Conservation (phyloP, 1,139 yeast genomes). For the Lodderomyces metapsilosis region DNA sequence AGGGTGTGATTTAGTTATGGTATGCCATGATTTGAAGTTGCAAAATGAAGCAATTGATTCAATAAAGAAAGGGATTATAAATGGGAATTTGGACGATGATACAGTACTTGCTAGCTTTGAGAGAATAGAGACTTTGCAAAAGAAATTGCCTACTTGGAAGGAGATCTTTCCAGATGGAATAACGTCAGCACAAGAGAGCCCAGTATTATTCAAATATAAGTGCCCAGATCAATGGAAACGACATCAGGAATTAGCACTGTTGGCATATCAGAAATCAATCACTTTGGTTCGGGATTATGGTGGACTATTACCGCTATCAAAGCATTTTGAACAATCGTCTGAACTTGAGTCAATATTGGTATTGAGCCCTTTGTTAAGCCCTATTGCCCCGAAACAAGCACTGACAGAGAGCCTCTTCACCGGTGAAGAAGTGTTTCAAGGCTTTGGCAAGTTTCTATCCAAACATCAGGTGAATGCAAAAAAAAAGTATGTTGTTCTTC, state of each 20-base stretch:
- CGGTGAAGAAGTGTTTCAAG: slow-evolving; percentile 60
- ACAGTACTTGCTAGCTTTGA: slow-evolving; percentile 39
- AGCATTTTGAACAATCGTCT: slow-evolving; percentile 26
- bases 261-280: slow-evolving; percentile 53
- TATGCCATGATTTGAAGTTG: slow-evolving; percentile 55
- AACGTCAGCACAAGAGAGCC: slow-evolving; percentile 27
- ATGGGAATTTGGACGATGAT: slow-evolving; percentile 53
- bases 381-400: slow-evolving; percentile 30
- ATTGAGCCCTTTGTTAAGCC: slow-evolving; percentile 53
- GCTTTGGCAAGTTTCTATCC: slow-evolving; percentile 44
- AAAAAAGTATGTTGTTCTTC: slow-evolving; percentile 49
- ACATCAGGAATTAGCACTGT: slow-evolving; percentile 45
- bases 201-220: slow-evolving; percentile 25
- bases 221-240: slow-evolving; percentile 36
- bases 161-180: slow-evolving; percentile 43
- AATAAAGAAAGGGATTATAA: slow-evolving; percentile 50
- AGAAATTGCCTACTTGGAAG: slow-evolving; percentile 46
- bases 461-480: slow-evolving; percentile 29
- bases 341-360: slow-evolving; percentile 42
- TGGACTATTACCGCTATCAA: slow-evolving; percentile 51
- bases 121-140: slow-evolving; percentile 48
- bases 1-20: slow-evolving; percentile 66
- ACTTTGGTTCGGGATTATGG: slow-evolving; percentile 58
- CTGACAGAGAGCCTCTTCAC: slow-evolving; percentile 27
- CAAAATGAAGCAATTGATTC: slow-evolving; percentile 62